Evolutionary conservation across 257 asterid genomes (phyloP), one percentile per base, ranked within the genome.

Genomic region (Capsicum baccatum): DNA sequence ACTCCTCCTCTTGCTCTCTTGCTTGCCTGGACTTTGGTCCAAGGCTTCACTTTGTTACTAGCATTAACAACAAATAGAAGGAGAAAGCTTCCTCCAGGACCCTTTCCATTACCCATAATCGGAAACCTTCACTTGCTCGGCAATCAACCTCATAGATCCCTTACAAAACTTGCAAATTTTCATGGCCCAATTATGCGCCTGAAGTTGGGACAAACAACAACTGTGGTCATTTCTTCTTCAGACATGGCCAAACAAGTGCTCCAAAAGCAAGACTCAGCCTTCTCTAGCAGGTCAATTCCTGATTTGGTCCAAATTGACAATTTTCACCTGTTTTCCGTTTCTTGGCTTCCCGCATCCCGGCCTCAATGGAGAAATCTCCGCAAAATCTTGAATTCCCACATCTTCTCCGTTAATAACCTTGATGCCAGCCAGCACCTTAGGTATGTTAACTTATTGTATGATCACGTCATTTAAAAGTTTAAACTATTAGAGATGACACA

Each of bases 51-150:
- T 13, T 52, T 79, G 9, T 55, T 50, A 78, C 21, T 56, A 19
- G 47, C 44, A 3, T 47, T 54, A 48, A 21, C 47, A 78, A 3
- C 0, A 54, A 70, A 8, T 19, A 86, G 87, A 12, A 82, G 47
- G 57, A 63, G 47, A 71, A 82, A 82, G 50, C 47, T 83, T 37
- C 85, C 86, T 14, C 86, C 83, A 52, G 83, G 83, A 79, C 98
- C 99, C 5, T 67, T 88, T 35, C 97, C 98, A 35, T 79, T 94
- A 59, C 97, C 98, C 1, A 57, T 95, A 54, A 88, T 95, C 67
- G 98, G 98, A 15, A 94, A 86, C 88, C 94, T 95, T 81, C 97
- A 89, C 73, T 33, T 91, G 62, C 94, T 92, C 9, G 97, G 96
- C 9, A 90, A 86, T 9, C 92, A 91, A 4, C 97, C 97, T 54